Percentiles rank a stretch among this genome's conserved stretches.
Evolutionary conservation across 208 protist genomes (phyloP).

Genomic region (Angomonas deanei): DNA sequence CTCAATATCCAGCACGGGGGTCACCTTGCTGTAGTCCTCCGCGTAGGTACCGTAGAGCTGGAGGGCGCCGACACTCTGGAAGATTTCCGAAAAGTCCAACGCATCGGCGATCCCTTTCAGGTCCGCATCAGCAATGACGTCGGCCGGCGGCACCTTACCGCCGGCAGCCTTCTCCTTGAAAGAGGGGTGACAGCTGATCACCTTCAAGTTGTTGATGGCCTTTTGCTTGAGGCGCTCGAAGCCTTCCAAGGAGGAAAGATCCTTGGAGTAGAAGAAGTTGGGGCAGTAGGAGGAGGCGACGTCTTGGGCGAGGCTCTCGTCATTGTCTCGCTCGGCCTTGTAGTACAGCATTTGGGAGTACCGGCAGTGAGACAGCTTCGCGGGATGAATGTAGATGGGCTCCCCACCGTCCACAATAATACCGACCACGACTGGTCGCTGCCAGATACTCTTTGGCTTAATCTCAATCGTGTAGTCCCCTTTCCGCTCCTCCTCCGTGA

Average conservation of each 20-base stretch:
- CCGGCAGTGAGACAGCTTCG: constrained; percentile 1
- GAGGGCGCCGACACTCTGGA: neutral
- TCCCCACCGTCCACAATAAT: neutral
- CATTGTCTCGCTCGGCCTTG: neutral
- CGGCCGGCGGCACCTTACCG: neutral
- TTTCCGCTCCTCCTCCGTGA: neutral
- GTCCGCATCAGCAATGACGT: neutral
- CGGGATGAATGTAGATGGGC: neutral
- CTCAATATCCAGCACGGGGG: constrained; percentile 1
- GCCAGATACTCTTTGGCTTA: constrained; percentile 1
- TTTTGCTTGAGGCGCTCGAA: neutral
- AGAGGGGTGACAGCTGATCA: constrained; percentile 3
- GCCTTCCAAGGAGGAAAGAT: neutral
- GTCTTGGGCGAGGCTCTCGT: neutral
- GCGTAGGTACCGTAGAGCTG: constrained; percentile 3
- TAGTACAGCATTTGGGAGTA: constrained; percentile 1
- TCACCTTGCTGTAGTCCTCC: neutral
- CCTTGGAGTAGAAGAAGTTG: neutral
- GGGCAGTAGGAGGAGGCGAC: neutral
- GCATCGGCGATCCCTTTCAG: neutral
- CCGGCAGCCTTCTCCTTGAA: neutral
- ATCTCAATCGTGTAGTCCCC: constrained; percentile 4
- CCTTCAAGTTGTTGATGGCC: neutral
- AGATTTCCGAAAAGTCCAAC: neutral
- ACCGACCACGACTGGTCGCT: neutral